Conservation (phyloP, 2,329 filamentous ascomycete species). For the Hypoxylon sp. region DNA sequence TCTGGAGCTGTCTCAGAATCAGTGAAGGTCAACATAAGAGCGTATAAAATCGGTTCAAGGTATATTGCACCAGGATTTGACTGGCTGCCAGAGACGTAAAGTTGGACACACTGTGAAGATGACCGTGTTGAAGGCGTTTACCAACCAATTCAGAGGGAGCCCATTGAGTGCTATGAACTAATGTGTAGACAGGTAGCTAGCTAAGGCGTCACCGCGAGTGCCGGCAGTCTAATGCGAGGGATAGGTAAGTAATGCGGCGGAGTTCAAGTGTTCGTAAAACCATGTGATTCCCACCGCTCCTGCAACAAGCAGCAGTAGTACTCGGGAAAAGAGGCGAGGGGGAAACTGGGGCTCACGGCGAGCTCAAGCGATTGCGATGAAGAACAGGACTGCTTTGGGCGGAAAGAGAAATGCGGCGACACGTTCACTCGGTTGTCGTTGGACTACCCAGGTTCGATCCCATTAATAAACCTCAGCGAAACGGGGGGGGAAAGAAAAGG, state of each 20-base stretch:
- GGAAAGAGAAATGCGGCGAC: constrained; percentile 21
- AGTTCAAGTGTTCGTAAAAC: constrained; percentile 35
- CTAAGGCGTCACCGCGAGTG: constrained; percentile 27
- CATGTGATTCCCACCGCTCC: constrained; percentile 34
- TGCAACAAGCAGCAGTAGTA: constrained; percentile 40
- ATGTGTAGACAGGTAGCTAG: constrained; percentile 25
- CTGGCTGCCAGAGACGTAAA: constrained; percentile 29
- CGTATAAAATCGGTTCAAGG: constrained; percentile 13
- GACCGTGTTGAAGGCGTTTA: constrained; percentile 26
- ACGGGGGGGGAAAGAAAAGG: constrained; percentile 38
- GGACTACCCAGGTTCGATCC: constrained; percentile 24
- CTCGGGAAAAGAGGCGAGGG: constrained; percentile 22
- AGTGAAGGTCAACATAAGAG: constrained; percentile 25
- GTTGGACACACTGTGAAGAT: constrained; percentile 30
- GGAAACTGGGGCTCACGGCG: constrained; percentile 19
- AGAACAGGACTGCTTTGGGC: constrained; percentile 16
- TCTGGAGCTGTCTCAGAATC: constrained; percentile 42
- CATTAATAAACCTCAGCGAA: constrained; percentile 37
- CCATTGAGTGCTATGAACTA: constrained; percentile 26
- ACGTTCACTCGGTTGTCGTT: constrained; percentile 26
- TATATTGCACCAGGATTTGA: constrained; percentile 23
- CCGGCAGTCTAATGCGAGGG: constrained; percentile 38
- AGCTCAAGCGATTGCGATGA: constrained; percentile 33
- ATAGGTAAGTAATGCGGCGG: constrained; percentile 36
- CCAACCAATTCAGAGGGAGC: constrained; percentile 30